These are phyloP conservation scores for Alternaria atra DNA, from an alignment of 2,329 filamentous ascomycete species.

Conservation along the genomic window DNA sequence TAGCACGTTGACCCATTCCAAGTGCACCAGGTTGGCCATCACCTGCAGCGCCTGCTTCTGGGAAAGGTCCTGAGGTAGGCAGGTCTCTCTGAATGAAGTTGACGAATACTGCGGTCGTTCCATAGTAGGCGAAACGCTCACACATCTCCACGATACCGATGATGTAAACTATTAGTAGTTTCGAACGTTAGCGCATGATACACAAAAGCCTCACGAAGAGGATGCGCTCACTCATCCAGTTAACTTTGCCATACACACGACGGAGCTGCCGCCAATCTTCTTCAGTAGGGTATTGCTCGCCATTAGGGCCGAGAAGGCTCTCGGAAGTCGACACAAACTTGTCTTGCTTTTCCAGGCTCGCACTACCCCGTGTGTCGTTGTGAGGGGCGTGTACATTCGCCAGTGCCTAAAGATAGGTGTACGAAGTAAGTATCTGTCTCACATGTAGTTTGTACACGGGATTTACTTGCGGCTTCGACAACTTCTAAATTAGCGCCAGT, in stretches of 20 bases:
- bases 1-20: constrained; percentile 38
- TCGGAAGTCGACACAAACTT: constrained; percentile 13
- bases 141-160: constrained; percentile 44
- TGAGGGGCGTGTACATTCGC: constrained; percentile 18
- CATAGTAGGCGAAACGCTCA: constrained; percentile 45
- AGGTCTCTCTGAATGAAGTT: constrained; percentile 55
- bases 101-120: constrained; percentile 37
- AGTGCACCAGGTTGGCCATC: constrained; percentile 41
- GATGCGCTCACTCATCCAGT: constrained; percentile 30
- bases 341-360: constrained; percentile 21
- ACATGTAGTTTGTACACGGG: too few relatives aligned
- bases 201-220: background rate
- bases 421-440: too few relatives aligned
- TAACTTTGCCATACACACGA: constrained; percentile 43
- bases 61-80: constrained; percentile 58
- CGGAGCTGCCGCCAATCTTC: constrained; percentile 43
- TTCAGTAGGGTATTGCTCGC: constrained; percentile 37
- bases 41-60: constrained; percentile 57
- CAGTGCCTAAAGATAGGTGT: background rate
- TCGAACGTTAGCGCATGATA: background rate
- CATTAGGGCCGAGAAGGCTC: constrained; percentile 30
- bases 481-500: constrained; percentile 29
- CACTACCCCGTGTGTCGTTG: constrained; percentile 12
- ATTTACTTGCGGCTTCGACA: constrained; percentile 20
- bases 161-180: constrained; percentile 25